A percentile compares a stretch with the other conserved stretches of the same genome.
These are phyloP conservation scores for Pichia sp. DNA, from an alignment of 1,139 yeast genomes.

Conservation along the genomic window DNA sequence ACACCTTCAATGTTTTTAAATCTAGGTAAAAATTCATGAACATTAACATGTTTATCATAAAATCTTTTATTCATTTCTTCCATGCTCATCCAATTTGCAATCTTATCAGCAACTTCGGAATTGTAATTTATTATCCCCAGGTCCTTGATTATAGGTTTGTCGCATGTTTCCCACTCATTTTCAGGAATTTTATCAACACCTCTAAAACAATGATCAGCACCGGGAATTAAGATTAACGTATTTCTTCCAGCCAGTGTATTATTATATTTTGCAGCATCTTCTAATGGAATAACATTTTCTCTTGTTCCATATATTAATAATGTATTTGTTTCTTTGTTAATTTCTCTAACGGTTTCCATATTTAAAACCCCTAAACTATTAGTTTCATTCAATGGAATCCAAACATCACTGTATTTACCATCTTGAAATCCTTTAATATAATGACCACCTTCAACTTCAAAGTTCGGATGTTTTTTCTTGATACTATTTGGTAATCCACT, in stretches of 20 bases:
- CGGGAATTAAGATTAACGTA: constrained; percentile 48
- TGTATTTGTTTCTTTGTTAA: constrained; percentile 47
- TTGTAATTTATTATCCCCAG: constrained; percentile 51
- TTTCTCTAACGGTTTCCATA: constrained; percentile 35
- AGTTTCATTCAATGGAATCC: constrained; percentile 49
- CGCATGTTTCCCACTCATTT: constrained; percentile 30
- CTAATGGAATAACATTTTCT: constrained; percentile 60
- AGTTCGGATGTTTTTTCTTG: constrained; percentile 27
- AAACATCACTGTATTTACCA: constrained; percentile 38
- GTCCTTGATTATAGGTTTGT: constrained; percentile 39
- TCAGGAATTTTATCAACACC: constrained; percentile 38
- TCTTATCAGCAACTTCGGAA: constrained; percentile 44
- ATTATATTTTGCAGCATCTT: constrained; percentile 55
- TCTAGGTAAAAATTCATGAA: constrained; percentile 31
- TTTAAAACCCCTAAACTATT: constrained; percentile 48
- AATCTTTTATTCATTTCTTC: constrained; percentile 50
- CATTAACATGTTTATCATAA: constrained; percentile 32
- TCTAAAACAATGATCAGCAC: constrained; percentile 78
- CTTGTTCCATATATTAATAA: constrained; percentile 65
- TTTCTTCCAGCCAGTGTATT: constrained; percentile 48
- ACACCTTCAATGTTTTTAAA: constrained; percentile 67
- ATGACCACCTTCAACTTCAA: constrained; percentile 35
- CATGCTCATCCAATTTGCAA: constrained; percentile 48
- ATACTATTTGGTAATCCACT: constrained; percentile 30
- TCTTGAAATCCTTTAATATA: constrained; percentile 38